Evolutionary conservation across 2,329 filamentous ascomycete species (phyloP), one percentile per base, ranked within the genome.

Genomic region (Xylaria sp.): DNA sequence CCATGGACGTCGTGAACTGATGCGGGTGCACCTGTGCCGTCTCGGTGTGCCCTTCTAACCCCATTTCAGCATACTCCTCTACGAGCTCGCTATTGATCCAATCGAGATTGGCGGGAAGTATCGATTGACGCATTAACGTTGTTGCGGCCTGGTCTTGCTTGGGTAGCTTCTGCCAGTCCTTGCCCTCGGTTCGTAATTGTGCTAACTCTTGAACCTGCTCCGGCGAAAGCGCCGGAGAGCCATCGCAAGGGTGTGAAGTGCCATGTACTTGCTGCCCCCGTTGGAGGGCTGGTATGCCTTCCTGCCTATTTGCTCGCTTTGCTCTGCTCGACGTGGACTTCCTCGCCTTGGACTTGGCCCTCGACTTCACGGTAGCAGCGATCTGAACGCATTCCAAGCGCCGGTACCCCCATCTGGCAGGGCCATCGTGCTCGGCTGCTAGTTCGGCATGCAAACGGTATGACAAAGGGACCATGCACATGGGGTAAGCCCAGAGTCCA

Each of bases 1-100:
- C 93, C 80, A 98, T 97, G 18, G 90, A 86, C 0, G 89, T 95
- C 0, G 96, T 98, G 78, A 99, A 98, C 53, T 93, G 90, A 70
- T 91, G 92, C 0, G 96, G 96, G 76, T 99, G 95, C 2, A 98
- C 95, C 81, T 99, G 96, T 0, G 96, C 93, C 1, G 96, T 98
- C 69, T 93, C 92, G 1, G 86, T 87, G 0, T 90, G 88, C 2
- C 89, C 90, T 1, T 83, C 82, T 1, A 77, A 73, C 27, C 93
- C 93, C 93, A 98, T 98, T 77, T 91, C 89, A 40, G 93, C 89
- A 81, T 97, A 98, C 23, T 85, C 84, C 62, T 83, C 82, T 25
- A 97, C 82, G 1, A 90, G 82, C 4, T 90, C 88, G 1, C 86
- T 82, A 61, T 92, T 88, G 50, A 98, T 85, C 94, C 94, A 99